Conservation (phyloP, 192 early-diverging fungal species). For the Umbelopsis ramanniana region DNA sequence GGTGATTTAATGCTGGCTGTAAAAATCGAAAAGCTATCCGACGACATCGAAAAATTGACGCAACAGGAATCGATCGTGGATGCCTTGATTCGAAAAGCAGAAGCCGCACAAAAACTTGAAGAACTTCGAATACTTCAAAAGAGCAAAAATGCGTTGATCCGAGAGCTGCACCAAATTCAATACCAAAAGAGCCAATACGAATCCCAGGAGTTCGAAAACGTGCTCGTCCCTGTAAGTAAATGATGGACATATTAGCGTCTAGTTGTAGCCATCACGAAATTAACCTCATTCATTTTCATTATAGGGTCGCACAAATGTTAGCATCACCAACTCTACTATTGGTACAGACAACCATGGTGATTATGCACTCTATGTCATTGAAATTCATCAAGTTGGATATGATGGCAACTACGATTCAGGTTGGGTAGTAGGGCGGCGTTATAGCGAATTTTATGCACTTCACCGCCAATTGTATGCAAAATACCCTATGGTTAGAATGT, state of each 20-base stretch:
- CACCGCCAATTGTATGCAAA: conserved; percentile 69
- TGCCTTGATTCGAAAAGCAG: conserved; percentile 65
- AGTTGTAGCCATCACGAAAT: not conserved
- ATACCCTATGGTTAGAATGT: conserved; percentile 61
- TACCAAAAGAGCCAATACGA: conserved; percentile 71
- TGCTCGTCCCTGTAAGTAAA: conserved; percentile 54
- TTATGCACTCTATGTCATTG: conserved; percentile 68
- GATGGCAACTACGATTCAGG: conserved; percentile 60
- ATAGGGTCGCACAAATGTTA: conserved; percentile 55
- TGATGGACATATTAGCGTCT: not conserved
- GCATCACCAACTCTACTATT: conserved; percentile 54
- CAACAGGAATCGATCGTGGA: conserved; percentile 73
- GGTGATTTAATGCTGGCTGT: conserved; percentile 69
- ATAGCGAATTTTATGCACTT: conserved; percentile 85
- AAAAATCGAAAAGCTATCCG: conserved; percentile 54
- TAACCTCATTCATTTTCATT: conserved; percentile 5
- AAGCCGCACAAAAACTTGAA: conserved; percentile 42
- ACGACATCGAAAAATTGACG: conserved; percentile 56
- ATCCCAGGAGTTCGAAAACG: conserved; percentile 61
- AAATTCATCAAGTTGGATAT: conserved; percentile 64
- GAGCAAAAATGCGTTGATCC: conserved; percentile 54
- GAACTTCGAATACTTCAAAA: conserved; percentile 69
- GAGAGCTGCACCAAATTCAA: conserved; percentile 59
- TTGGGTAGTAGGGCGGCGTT: conserved; percentile 80
- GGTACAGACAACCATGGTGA: conserved; percentile 56